phyloP scores from a whole-genome alignment of 2,329 filamentous ascomycete genomes.

The Aspergillus fructus region DNA sequence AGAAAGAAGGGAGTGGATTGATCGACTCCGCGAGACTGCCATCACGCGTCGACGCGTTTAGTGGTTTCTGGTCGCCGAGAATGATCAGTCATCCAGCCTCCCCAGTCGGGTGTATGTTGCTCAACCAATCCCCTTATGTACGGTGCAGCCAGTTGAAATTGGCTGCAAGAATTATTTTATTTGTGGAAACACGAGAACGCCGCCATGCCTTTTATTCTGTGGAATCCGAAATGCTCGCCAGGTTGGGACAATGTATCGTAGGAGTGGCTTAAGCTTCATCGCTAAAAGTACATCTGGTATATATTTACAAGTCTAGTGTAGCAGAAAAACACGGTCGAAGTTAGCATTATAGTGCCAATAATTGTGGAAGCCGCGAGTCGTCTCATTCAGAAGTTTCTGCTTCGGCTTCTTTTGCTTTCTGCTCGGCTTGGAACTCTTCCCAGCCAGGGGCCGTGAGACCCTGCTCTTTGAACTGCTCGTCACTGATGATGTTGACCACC shows the following conservation, averaged over 20 bases:
- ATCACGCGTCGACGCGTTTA: conserved; percentile 42
- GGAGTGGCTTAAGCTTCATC: conserved; percentile 2
- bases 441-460: conserved; percentile 53
- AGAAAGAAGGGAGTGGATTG: conserved; percentile 13
- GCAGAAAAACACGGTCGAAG: conserved; percentile 8
- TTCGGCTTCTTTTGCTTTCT: background rate
- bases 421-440: conserved; percentile 34
- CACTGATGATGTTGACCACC: conserved; percentile 55
- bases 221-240: background rate
- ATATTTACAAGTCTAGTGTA: conserved; percentile 18
- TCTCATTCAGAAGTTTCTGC: background rate
- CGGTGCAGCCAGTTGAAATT: background rate
- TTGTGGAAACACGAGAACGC: background rate
- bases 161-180: background rate
- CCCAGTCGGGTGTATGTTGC: too few species aligned
- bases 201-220: background rate
- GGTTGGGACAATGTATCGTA: background rate
- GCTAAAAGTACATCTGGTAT: conserved; percentile 9
- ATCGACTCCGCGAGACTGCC: conserved; percentile 21
- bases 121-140: background rate
- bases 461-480: conserved; percentile 51
- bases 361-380: background rate
- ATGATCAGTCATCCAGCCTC: conserved; percentile 5
- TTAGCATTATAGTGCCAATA: background rate
- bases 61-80: conserved; percentile 21